Base-by-base conservation (phyloP, 176 grass and related monocot species). In the Melocanna baccifera region DNA sequence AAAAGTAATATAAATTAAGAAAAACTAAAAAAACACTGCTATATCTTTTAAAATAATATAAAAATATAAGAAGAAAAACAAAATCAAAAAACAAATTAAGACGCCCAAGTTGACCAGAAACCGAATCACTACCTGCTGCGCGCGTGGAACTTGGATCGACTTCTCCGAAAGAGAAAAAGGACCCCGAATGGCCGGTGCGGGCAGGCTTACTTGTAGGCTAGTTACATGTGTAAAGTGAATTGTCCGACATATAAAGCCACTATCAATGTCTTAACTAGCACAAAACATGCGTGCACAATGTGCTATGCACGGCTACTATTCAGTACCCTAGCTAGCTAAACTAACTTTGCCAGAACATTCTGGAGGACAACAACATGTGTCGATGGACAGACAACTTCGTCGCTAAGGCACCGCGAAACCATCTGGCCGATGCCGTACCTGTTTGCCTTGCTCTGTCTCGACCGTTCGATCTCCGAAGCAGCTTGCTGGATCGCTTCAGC, bases 181-280 rank as follows among this genome's bases (percentile, higher is more conserved):
- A 1, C 5, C 2, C 7, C 46, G 45, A 26, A 55, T 15, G 82
- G 71, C 47, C 61, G 82, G 82, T 51, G 71, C 34, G 56, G 22
- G 18, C 15, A 14, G 9, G 58, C 47, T 13, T 29, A 4, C 14
- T 29, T 18, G 1, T 8, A n/a, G 4, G 3, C 5, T 4, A 19
- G 16, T 28, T 58, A 69, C 63, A 72, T 72, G 83, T 85, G 83
- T 10, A 85, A 85, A 85, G 50, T 5, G 36, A 0, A 5, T 34
- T 4, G 73, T 77, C 73, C 62, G 50, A 77, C 83, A 29, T 50
- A 46, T 30, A 72, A 72, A 72, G 69, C 25, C 69, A 86, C 42
- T 36, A 36, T 14, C n/a, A 28, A 26, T 1, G 36, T 28, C 6
- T 3, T 47, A 28, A n/a, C 10, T 16, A 18, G 73, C 19, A 55